Evolutionary conservation across 2,329 filamentous ascomycete species (phyloP).

Genomic region (Calonectria pteridis): DNA sequence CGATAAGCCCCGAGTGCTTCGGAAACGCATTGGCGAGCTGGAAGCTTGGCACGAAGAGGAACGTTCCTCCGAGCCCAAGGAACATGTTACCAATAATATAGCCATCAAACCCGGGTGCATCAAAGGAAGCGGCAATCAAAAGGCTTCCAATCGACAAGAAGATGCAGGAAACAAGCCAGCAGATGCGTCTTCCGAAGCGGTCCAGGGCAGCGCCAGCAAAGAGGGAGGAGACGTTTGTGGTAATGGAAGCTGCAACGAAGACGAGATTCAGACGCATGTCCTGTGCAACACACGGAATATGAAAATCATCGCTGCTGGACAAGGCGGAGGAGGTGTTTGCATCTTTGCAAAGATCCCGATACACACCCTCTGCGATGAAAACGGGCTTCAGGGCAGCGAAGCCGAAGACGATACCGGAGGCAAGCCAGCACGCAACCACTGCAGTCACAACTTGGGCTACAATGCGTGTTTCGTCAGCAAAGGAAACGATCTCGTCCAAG

Average conservation of each 20-base stretch:
- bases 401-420: constrained; percentile 84
- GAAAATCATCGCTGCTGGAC: constrained; percentile 46
- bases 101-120: constrained; percentile 75
- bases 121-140: constrained; percentile 77
- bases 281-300: constrained; percentile 59
- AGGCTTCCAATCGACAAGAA: constrained; percentile 76
- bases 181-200: constrained; percentile 80
- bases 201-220: constrained; percentile 88
- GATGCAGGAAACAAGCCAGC: constrained; percentile 77
- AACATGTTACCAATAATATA: constrained; percentile 80
- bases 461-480: background rate
- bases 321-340: constrained; percentile 20
- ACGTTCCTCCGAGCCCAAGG: constrained; percentile 81
- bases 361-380: constrained; percentile 79
- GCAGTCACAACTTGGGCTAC: constrained; percentile 77
- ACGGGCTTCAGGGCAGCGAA: constrained; percentile 87
- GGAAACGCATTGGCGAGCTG: constrained; percentile 87
- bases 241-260: constrained; percentile 90
- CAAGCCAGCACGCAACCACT: constrained; percentile 79
- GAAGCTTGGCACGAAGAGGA: constrained; percentile 84
- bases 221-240: constrained; percentile 86
- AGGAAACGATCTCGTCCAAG: background rate
- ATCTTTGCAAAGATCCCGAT: constrained; percentile 69
- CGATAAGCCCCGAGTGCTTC: constrained; percentile 77
- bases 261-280: constrained; percentile 80